Percentiles rank a stretch among this genome's conserved stretches.
Conservation (phyloP, 2,329 filamentous ascomycete genomes). For the Biscogniauxia sp. region DNA sequence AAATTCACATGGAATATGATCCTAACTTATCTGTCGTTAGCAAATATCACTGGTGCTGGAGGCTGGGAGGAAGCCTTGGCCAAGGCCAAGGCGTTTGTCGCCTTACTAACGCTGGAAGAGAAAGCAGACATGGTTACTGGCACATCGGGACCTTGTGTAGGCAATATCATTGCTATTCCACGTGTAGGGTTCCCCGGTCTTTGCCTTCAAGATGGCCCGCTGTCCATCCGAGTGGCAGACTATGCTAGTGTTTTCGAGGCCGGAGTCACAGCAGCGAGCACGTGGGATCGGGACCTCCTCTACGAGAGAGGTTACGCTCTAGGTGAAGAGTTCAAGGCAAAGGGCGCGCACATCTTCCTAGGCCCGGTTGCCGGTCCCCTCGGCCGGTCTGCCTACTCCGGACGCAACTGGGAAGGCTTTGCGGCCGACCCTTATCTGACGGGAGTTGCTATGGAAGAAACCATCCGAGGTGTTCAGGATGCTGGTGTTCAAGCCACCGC, state of each 20-base stretch:
- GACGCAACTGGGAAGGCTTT: constrained; percentile 65
- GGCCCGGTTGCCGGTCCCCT: constrained; percentile 41
- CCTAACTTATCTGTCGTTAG: constrained; percentile 24
- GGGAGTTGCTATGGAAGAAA: constrained; percentile 46
- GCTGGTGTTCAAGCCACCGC: constrained; percentile 27
- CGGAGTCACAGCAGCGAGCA: constrained; percentile 1
- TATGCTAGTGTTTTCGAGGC: constrained; percentile 34
- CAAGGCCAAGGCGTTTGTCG: constrained; percentile 34
- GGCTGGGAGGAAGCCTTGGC: constrained; percentile 36
- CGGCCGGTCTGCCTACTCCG: constrained; percentile 43
- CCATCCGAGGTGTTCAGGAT: constrained; percentile 40
- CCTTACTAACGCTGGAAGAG: constrained; percentile 17
- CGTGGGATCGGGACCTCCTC: constrained; percentile 5
- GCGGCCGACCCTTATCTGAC: constrained; percentile 65
- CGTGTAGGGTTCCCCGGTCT: constrained; percentile 18
- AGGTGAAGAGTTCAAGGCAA: constrained; percentile 66
- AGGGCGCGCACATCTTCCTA: constrained; percentile 70
- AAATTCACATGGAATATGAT: neutral
- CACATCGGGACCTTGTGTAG: constrained; percentile 9
- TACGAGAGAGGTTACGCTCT: constrained; percentile 6
- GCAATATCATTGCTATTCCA: constrained; percentile 6
- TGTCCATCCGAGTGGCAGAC: constrained; percentile 29
- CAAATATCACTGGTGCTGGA: constrained; percentile 34
- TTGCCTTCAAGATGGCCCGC: constrained; percentile 45
- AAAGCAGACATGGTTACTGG: constrained; percentile 20